Conservation (phyloP, 306 rosid species). For the Trifolium pratense region DNA sequence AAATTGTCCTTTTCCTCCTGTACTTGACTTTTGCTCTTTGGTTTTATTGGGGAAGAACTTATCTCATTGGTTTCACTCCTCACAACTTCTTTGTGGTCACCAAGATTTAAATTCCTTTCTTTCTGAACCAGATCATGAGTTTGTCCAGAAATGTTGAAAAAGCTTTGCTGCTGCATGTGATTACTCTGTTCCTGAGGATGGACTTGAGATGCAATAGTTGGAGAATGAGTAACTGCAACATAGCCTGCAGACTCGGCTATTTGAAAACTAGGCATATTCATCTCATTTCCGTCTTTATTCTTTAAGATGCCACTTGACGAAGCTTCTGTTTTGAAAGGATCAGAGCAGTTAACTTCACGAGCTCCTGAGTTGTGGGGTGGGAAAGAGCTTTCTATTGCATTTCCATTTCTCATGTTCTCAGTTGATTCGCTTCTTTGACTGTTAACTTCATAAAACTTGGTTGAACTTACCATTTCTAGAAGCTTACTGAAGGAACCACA, state of each 20-base stretch:
- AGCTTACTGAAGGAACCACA: constrained; percentile 52
- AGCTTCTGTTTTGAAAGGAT: constrained; percentile 49
- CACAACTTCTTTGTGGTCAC: constrained; percentile 43
- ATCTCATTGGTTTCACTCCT: constrained; percentile 54
- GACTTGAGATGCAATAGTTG: constrained; percentile 40
- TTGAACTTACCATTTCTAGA: constrained; percentile 56
- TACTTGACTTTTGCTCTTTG: constrained; percentile 50
- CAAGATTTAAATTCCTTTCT: constrained; percentile 43
- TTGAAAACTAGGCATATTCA: constrained; percentile 55
- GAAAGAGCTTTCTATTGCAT: constrained; percentile 45
- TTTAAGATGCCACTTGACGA: constrained; percentile 46
- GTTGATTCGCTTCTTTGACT: constrained; percentile 41
- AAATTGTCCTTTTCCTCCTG: constrained; percentile 55
- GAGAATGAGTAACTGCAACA: constrained; percentile 48
- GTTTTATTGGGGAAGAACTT: constrained; percentile 52
- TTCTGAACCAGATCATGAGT: constrained; percentile 48
- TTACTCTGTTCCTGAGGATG: constrained; percentile 44
- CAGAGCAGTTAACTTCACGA: constrained; percentile 6
- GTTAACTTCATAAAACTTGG: constrained; percentile 48
- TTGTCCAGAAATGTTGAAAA: constrained; percentile 45
- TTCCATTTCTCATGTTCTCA: constrained; percentile 47
- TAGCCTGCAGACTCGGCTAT: constrained; percentile 52
- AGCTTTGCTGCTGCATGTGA: constrained; percentile 44
- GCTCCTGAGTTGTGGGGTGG: background rate
- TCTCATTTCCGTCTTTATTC: constrained; percentile 52